Evolutionary conservation across 495 filamentous ascomycete species (phyloP).

Genomic region (Terfezia claveryi): DNA sequence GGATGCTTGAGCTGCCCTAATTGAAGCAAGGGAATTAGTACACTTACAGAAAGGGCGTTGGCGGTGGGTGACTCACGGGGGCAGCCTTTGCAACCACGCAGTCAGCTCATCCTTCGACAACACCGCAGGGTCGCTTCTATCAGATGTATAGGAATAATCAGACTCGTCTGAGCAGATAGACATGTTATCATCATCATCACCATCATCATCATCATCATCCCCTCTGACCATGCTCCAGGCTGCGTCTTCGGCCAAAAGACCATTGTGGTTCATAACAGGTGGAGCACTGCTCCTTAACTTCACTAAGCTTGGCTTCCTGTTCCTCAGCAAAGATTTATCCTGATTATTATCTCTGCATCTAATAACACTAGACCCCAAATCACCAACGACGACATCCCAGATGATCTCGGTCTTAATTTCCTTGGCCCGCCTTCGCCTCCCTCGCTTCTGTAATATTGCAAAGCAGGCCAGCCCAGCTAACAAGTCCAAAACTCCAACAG

Average conservation of each 20-base stretch:
- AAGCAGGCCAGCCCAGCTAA: slow-evolving; percentile 46
- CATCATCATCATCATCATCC: slow-evolving; percentile 14
- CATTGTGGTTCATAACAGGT: no score
- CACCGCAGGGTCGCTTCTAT: background rate
- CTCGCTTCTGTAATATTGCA: slow-evolving; percentile 48
- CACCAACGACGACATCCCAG: slow-evolving; percentile 63
- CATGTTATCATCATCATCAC: slow-evolving; percentile 21
- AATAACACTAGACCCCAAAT: slow-evolving; percentile 7
- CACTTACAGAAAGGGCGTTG: no score
- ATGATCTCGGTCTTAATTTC: slow-evolving; percentile 39
- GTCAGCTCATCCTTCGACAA: background rate
- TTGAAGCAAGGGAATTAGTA: no score
- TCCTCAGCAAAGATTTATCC: background rate
- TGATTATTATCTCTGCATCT: background rate
- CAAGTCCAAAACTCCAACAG: slow-evolving; percentile 42
- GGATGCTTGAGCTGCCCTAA: slow-evolving; percentile 29
- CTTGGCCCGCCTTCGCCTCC: slow-evolving; percentile 35
- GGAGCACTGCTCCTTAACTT: background rate
- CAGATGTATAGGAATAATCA: background rate
- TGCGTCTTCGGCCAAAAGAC: background rate
- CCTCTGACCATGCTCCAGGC: slow-evolving; percentile 27
- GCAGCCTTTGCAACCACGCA: slow-evolving; percentile 13
- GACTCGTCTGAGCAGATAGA: slow-evolving; percentile 16
- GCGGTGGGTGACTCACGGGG: slow-evolving; percentile 6
- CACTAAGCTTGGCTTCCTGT: background rate